Conservation (phyloP, 176 grass and related monocot species). For the Oryza meyeriana region DNA sequence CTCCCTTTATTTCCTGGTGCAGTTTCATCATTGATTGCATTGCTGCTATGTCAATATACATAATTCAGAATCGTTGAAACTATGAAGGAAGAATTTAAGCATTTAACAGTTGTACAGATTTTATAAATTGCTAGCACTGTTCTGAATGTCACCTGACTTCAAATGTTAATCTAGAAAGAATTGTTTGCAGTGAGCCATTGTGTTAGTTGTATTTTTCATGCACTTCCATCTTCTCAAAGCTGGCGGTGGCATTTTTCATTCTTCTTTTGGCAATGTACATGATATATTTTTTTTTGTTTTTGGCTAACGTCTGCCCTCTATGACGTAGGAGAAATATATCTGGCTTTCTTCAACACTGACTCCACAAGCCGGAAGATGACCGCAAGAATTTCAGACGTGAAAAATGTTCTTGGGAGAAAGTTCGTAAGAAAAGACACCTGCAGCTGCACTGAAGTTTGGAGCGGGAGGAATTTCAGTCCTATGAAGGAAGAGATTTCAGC, state of each 20-base stretch:
- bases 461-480: conserved; percentile 18
- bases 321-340: conserved; percentile 73
- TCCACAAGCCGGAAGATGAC: conserved; percentile 30
- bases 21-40: neutral
- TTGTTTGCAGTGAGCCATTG: neutral
- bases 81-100: neutral
- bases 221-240: neutral
- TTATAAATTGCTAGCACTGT: neutral
- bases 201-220: neutral
- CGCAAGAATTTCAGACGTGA: conserved; percentile 58
- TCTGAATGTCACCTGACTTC: neutral
- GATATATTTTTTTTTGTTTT: neutral
- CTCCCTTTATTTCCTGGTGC: neutral
- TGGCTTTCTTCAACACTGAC: conserved; percentile 69
- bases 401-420: conserved; percentile 27
- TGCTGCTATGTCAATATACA: neutral
- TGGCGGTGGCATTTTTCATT: neutral
- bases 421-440: conserved; percentile 40
- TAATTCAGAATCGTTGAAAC: neutral
- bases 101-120: neutral
- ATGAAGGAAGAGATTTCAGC: conserved; percentile 44
- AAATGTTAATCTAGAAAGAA: neutral
- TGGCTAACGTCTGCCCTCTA: neutral
- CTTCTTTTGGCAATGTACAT: neutral
- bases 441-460: conserved; percentile 60